These are phyloP conservation scores for Saccharum spontaneum DNA, from an alignment of 176 grass and related monocot genomes.

Conservation along the genomic window DNA sequence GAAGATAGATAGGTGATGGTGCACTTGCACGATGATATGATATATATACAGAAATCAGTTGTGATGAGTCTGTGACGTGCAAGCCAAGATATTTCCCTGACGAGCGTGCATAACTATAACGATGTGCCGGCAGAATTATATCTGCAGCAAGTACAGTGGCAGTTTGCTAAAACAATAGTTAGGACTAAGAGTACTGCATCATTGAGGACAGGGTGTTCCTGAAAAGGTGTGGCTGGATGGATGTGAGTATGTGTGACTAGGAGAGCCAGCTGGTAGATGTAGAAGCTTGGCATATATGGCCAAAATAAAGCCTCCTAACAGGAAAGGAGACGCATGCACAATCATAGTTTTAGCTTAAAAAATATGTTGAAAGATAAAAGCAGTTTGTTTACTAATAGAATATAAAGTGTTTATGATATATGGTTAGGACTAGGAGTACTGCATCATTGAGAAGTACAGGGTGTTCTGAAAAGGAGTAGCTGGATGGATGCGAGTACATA, in stretches of 20 bases:
- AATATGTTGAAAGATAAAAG: background rate
- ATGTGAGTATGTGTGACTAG: background rate
- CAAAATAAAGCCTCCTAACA: background rate
- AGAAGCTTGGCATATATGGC: background rate
- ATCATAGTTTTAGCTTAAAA: background rate
- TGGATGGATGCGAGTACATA: background rate
- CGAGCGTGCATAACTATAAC: background rate
- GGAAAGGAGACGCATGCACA: background rate
- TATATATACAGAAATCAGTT: background rate
- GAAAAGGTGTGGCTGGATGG: slow-evolving; percentile 5
- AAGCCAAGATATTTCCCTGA: slow-evolving; percentile 24
- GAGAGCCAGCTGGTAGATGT: background rate
- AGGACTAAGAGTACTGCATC: background rate
- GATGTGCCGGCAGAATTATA: background rate
- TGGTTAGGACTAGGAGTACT: background rate
- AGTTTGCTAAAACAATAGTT: background rate
- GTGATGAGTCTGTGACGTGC: slow-evolving; percentile 20
- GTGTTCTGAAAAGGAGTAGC: background rate
- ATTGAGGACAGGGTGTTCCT: slow-evolving; percentile 25
- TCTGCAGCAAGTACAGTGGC: background rate
- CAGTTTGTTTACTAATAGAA: background rate
- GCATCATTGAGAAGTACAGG: background rate
- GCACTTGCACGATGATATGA: background rate
- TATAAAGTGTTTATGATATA: background rate
- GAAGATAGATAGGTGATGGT: background rate